Conservation (phyloP, 768 basidiomycete species). For the Pleurotus citrinopileatus region DNA sequence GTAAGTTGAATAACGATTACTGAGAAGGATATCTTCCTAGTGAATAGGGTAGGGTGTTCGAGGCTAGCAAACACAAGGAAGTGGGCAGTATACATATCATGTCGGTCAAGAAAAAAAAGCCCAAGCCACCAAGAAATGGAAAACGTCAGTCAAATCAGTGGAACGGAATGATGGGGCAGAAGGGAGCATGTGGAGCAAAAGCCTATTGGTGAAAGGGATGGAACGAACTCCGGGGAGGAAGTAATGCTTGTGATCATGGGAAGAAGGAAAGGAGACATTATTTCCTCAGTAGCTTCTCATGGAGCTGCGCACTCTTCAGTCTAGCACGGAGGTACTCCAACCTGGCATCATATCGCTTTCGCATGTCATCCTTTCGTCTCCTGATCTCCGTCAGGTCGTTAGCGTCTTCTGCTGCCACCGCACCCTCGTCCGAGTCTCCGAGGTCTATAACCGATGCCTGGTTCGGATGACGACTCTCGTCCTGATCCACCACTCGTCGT, state of each 20-base stretch:
- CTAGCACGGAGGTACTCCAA: conserved; percentile 80
- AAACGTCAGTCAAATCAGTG: not conserved
- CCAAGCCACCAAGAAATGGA: not conserved
- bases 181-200: too few relatives aligned
- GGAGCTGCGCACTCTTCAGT: conserved; percentile 79
- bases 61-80: not conserved
- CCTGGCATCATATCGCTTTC: conserved; percentile 67
- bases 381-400: conserved; percentile 69
- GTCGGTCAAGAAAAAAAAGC: not conserved
- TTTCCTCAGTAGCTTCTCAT: conserved; percentile 74
- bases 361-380: conserved; percentile 66
- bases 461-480: not conserved
- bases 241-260: too few relatives aligned
- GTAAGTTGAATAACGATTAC: too few relatives aligned
- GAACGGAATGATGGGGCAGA: too few relatives aligned
- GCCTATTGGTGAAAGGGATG: too few relatives aligned
- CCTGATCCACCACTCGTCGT: conserved; percentile 31
- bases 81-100: not conserved
- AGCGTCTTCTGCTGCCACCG: conserved; percentile 39
- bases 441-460: conserved; percentile 19
- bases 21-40: not conserved
- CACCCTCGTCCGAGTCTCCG: conserved; percentile 22
- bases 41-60: not conserved
- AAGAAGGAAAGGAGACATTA: conserved; percentile 25
- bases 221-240: too few relatives aligned